Conservation (phyloP, 768 basidiomycete species). For the Tulasnella sp. region DNA sequence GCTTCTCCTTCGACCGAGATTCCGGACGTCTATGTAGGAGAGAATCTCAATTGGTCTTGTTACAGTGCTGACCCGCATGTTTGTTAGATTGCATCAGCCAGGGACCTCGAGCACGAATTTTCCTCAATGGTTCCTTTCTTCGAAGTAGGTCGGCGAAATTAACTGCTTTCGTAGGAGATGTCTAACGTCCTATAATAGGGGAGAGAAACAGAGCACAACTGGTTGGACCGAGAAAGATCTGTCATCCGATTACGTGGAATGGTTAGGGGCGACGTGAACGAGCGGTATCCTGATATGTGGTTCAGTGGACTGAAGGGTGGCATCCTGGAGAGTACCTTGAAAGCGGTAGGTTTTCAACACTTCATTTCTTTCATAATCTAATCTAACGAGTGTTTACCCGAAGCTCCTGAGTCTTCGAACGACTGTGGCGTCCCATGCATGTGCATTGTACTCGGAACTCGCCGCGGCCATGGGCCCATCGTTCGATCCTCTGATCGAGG, state of each 20-base stretch:
- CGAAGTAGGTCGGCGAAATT: conserved; percentile 39
- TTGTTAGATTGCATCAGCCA: conserved; percentile 60
- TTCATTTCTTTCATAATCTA: not conserved
- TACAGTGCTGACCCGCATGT: not conserved
- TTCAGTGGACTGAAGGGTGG: conserved; percentile 59
- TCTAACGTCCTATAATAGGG: conserved; percentile 39
- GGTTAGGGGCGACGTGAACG: conserved; percentile 74
- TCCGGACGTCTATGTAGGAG: conserved; percentile 4
- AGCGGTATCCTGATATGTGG: conserved; percentile 64
- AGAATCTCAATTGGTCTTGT: not conserved
- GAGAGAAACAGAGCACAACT: conserved; percentile 96
- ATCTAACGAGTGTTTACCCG: not conserved
- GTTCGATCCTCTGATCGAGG: conserved; percentile 74
- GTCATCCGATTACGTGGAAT: conserved; percentile 75
- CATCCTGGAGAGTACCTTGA: conserved; percentile 71
- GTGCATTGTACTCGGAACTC: conserved; percentile 65
- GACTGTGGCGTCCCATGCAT: conserved; percentile 72
- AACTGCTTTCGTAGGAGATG: not conserved
- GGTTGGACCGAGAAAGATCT: conserved; percentile 69
- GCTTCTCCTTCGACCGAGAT: not conserved
- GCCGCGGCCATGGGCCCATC: conserved; percentile 48
- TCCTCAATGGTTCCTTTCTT: conserved; percentile 65
- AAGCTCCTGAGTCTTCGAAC: conserved; percentile 85
- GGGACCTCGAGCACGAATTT: conserved; percentile 82
- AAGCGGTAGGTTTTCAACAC: conserved; percentile 48